phyloP scores from a whole-genome alignment of 495 filamentous ascomycete species.

The Halenospora varia region DNA sequence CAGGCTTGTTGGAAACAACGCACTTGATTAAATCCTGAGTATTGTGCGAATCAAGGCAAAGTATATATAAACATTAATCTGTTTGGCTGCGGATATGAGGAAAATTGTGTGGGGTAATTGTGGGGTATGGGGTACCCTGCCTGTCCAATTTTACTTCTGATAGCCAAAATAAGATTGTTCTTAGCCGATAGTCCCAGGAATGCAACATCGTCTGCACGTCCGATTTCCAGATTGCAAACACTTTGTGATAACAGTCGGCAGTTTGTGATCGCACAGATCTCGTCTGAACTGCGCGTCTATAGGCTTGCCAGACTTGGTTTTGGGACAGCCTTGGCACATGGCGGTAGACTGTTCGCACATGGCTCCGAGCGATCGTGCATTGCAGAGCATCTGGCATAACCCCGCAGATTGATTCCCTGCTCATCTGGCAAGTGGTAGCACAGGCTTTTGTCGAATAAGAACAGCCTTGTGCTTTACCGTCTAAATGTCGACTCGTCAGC shows the following conservation, averaged over 20 bases:
- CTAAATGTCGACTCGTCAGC: constrained; percentile 2
- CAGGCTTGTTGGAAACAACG: neutral
- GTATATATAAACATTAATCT: neutral
- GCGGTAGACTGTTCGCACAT: neutral
- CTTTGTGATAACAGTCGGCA: neutral
- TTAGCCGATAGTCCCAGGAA: neutral
- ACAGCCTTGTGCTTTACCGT: neutral
- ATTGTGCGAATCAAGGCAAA: too few relatives aligned
- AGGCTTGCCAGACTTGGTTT: neutral
- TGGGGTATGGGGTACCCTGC: neutral
- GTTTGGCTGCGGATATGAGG: neutral
- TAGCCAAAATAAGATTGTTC: neutral
- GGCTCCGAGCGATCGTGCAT: neutral
- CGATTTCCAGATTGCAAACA: neutral
- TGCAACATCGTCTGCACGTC: neutral
- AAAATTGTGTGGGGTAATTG: neutral
- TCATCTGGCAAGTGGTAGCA: too few relatives aligned
- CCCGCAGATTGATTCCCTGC: neutral
- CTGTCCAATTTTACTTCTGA: neutral
- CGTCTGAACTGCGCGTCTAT: neutral
- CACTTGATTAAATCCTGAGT: too few relatives aligned
- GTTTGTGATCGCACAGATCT: neutral
- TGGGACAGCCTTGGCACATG: neutral
- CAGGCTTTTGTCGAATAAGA: neutral
- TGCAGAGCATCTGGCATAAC: neutral